Evolutionary conservation across 176 grass and related monocot genomes (phyloP).

Genomic region (Cenchrus purpureus): DNA sequence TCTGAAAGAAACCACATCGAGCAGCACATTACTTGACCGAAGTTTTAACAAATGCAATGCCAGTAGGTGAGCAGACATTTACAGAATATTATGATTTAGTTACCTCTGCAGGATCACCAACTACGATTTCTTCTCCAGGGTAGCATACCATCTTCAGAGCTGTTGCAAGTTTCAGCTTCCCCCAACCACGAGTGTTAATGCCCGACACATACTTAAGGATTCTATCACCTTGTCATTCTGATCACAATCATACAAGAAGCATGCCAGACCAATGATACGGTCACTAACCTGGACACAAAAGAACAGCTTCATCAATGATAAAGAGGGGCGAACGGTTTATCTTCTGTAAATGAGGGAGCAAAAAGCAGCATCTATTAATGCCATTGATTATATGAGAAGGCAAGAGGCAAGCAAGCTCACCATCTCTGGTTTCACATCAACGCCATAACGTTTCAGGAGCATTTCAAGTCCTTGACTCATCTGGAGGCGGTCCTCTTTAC

Average conservation of each 20-base stretch:
- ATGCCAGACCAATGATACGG: background rate
- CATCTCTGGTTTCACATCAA: constrained; percentile 16
- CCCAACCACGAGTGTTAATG: background rate
- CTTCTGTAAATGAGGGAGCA: too few relatives aligned
- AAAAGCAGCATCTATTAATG: background rate
- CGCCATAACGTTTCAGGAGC: background rate
- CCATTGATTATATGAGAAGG: background rate
- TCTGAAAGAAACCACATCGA: constrained; percentile 10
- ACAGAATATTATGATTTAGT: background rate
- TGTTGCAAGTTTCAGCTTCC: background rate
- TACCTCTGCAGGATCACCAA: background rate
- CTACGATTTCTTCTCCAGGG: background rate
- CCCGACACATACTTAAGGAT: background rate
- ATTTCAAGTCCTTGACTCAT: constrained; percentile 10
- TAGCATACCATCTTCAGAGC: background rate
- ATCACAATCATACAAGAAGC: background rate
- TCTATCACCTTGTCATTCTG: background rate
- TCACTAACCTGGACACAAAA: constrained; percentile 23
- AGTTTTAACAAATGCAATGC: background rate
- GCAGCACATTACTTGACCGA: background rate
- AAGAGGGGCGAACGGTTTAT: too few relatives aligned
- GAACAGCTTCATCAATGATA: background rate
- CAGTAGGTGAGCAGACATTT: background rate
- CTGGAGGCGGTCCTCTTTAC: constrained; percentile 9
- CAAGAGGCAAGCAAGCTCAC: background rate